These are phyloP conservation scores for Leersia perrieri DNA, from an alignment of 176 grass and related monocot species.

Conservation along the genomic window DNA sequence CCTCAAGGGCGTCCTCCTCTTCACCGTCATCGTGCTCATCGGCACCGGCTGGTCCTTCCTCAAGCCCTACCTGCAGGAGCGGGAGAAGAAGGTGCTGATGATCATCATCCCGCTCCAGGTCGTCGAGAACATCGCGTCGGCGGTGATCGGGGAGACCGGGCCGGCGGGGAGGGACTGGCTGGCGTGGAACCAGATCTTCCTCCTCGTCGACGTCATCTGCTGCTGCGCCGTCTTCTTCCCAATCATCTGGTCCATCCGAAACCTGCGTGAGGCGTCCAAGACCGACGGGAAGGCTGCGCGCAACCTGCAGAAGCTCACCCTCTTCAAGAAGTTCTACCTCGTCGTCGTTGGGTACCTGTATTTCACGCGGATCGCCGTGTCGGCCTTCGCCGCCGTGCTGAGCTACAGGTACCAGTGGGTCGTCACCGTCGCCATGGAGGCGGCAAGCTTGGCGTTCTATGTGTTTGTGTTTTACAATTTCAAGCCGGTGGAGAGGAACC, in stretches of 20 bases:
- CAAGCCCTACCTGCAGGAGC: slow-evolving; percentile 71
- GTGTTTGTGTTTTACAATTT: slow-evolving; percentile 59
- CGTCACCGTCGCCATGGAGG: slow-evolving; percentile 35
- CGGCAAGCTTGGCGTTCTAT: slow-evolving; percentile 48
- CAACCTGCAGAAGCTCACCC: slow-evolving; percentile 74
- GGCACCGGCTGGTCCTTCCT: slow-evolving; percentile 80
- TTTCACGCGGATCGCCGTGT: slow-evolving; percentile 57
- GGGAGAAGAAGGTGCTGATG: slow-evolving; percentile 65
- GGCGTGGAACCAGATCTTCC: slow-evolving; percentile 65
- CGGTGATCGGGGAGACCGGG: slow-evolving; percentile 68
- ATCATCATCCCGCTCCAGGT: slow-evolving; percentile 62
- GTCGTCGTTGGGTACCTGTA: slow-evolving; percentile 66
- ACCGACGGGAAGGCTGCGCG: slow-evolving; percentile 58
- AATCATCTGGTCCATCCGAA: slow-evolving; percentile 64
- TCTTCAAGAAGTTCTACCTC: slow-evolving; percentile 73
- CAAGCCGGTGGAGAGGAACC: slow-evolving; percentile 51
- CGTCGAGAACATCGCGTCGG: slow-evolving; percentile 55
- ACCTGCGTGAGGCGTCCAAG: slow-evolving; percentile 70
- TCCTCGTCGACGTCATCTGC: slow-evolving; percentile 58
- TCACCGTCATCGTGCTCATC: slow-evolving; percentile 67
- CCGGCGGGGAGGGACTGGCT: slow-evolving; percentile 47
- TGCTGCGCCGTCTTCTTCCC: slow-evolving; percentile 70
- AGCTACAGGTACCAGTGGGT: slow-evolving; percentile 58
- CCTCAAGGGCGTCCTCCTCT: slow-evolving; percentile 67
- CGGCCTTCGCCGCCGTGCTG: slow-evolving; percentile 37